Evolutionary conservation across 1,284 basidiomycete genomes (phyloP).

Genomic region (Boletus semigastroideus): DNA sequence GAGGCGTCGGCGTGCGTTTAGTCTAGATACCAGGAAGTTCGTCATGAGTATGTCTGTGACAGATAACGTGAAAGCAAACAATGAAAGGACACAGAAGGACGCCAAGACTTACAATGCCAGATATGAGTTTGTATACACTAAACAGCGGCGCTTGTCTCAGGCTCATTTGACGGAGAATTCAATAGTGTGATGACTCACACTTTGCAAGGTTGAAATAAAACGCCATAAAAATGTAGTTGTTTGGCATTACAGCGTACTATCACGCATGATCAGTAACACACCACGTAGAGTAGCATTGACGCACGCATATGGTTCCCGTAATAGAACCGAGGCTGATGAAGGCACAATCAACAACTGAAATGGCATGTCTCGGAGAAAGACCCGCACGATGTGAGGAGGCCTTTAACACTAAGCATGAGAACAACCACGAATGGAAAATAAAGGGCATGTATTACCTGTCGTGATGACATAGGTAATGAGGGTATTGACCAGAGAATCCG

Average conservation of each 20-base stretch:
- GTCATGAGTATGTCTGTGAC: neutral
- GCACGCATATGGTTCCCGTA: slow-evolving; percentile 42
- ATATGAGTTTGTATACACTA: slow-evolving; percentile 24
- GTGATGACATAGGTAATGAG: slow-evolving; percentile 48
- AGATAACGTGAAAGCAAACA: neutral
- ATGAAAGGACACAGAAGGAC: too few relatives aligned
- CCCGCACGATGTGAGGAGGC: slow-evolving; percentile 46
- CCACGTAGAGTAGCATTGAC: slow-evolving; percentile 1
- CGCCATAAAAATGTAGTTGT: slow-evolving; percentile 19
- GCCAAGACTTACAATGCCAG: slow-evolving; percentile 15
- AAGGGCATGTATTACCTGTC: slow-evolving; percentile 38
- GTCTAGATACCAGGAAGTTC: neutral
- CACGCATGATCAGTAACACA: neutral
- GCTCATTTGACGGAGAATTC: neutral
- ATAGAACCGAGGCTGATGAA: slow-evolving; percentile 44
- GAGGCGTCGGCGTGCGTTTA: slow-evolving; percentile 15
- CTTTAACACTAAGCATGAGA: slow-evolving; percentile 12
- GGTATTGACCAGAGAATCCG: slow-evolving; percentile 42
- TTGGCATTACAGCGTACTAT: slow-evolving; percentile 20
- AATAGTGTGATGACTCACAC: slow-evolving; percentile 2
- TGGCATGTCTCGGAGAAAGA: neutral
- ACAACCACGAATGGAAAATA: neutral
- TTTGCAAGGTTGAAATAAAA: slow-evolving; percentile 26
- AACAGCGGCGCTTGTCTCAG: neutral
- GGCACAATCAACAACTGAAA: neutral